Base-by-base conservation (phyloP, 805 yeast species). In the Candida nonsorbophila region DNA sequence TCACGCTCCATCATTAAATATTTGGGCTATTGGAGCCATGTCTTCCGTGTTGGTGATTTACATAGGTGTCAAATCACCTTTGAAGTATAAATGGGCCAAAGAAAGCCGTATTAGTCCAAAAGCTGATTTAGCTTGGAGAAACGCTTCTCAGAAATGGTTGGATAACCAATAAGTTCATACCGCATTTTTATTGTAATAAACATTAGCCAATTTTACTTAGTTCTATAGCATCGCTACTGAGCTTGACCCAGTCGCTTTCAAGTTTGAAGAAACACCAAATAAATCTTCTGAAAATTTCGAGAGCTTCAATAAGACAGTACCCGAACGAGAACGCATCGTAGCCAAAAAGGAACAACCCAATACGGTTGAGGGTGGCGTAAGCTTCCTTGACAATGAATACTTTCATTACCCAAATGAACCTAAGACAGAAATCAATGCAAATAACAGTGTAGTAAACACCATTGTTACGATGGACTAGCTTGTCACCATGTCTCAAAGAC, bases 251-350 rank as follows among this genome's bases (percentile, higher is more conserved):
- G 49, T 90, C 97, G 17, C 82, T 74, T 42, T 92, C 97, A 11
- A 88, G 58, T 47, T 92, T 80, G 49, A 90, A 62, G 37, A 84
- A 71, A 23, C 87, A 74, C 99, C 99, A 92, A 29, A 86, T 56
- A 77, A 88, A 84, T 49, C 98, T 71, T 57, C 98, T 69, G 6
- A 79, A 41, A 5, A 92, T 63, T 51, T 92, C 98, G 30, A 88
- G 55, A 3, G 74, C 41, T 46, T 88, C 92, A 32, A 85, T 59
- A 7, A 72, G 55, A 38, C 83, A 80, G 33, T 77, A 69, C 1
- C 92, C 88, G 16, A 67, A 53, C 14, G 72, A 65, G 14, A 57
- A 55, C 15, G 52, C 53, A 41, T 61, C 63, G 34, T 55, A 52
- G 3, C 65, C 68, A 36, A 60, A 64, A 28, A 64, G 44, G 29